Evolutionary conservation across 352 stramenopile genomes (phyloP).

Genomic region (Aphanomyces invadans): DNA sequence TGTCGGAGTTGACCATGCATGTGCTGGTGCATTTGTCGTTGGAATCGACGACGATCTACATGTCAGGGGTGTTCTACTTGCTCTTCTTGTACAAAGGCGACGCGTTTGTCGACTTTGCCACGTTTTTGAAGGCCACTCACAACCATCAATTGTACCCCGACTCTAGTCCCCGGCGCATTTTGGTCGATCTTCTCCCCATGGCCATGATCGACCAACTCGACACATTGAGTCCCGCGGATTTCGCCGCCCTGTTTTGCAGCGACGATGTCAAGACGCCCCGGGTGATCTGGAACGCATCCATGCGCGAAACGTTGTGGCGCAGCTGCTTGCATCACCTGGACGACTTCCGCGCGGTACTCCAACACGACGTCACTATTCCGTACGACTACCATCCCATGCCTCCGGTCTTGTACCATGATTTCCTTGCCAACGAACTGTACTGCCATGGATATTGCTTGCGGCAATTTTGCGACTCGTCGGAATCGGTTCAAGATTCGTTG

Average conservation of each 20-base stretch:
- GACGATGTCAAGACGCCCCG: conserved; percentile 79
- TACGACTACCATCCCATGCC: conserved; percentile 92
- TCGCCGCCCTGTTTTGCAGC: conserved; percentile 82
- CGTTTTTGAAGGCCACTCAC: conserved; percentile 64
- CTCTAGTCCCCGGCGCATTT: conserved; percentile 54
- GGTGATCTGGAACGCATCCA: conserved; percentile 92
- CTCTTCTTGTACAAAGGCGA: conserved; percentile 43
- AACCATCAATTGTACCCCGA: conserved; percentile 38
- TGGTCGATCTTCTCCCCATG: conserved; percentile 83
- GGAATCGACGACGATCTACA: conserved; percentile 37
- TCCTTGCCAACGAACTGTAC: conserved; percentile 86
- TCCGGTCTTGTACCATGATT: conserved; percentile 77
- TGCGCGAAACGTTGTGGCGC: conserved; percentile 84
- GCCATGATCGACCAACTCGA: conserved; percentile 87
- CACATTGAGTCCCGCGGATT: conserved; percentile 65
- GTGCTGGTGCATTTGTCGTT: conserved; percentile 63
- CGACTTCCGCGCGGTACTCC: conserved; percentile 83
- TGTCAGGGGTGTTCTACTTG: conserved; percentile 72
- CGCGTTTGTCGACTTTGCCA: conserved; percentile 50
- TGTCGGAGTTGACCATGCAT: conserved; percentile 46
- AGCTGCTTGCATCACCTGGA: conserved; percentile 87
- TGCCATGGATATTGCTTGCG: conserved; percentile 91
- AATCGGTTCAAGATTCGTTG: conserved; percentile 83
- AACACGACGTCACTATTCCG: conserved; percentile 77
- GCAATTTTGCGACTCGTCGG: conserved; percentile 84